A percentile compares a stretch with the other conserved stretches of the same genome.
phyloP scores from a whole-genome alignment of 345 rosid species.

The Brassica incana region DNA sequence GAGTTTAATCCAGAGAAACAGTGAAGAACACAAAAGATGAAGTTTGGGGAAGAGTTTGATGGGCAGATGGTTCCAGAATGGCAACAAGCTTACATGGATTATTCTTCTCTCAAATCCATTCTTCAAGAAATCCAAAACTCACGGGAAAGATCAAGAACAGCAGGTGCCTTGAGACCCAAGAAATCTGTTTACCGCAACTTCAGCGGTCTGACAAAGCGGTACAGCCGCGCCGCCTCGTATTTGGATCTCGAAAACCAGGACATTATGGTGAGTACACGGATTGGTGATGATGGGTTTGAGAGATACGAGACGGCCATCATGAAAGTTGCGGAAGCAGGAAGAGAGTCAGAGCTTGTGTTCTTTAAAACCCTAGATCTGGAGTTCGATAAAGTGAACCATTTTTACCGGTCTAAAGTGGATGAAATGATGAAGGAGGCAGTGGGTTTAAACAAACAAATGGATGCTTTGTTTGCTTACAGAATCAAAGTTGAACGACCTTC shows the following conservation, averaged over 20 bases:
- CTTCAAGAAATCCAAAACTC: slow-evolving; percentile 46
- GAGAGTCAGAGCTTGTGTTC: slow-evolving; percentile 45
- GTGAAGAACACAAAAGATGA: slow-evolving; percentile 44
- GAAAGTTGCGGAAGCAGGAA: slow-evolving; percentile 40
- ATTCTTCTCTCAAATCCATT: slow-evolving; percentile 40
- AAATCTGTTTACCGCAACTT: slow-evolving; percentile 35
- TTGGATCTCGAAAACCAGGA: slow-evolving; percentile 24
- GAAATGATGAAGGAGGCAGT: slow-evolving; percentile 39
- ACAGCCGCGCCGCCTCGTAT: slow-evolving; percentile 24
- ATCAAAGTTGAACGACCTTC: slow-evolving; percentile 58
- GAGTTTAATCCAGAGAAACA: background rate
- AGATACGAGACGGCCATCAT: slow-evolving; percentile 36
- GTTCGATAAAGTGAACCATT: slow-evolving; percentile 42
- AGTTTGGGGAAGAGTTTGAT: slow-evolving; percentile 67
- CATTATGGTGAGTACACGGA: slow-evolving; percentile 30
- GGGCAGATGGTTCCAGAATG: slow-evolving; percentile 79
- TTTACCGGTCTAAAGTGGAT: slow-evolving; percentile 38
- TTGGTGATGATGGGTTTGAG: slow-evolving; percentile 38
- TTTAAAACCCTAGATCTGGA: slow-evolving; percentile 49
- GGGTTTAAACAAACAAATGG: slow-evolving; percentile 41
- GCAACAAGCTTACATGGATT: slow-evolving; percentile 69
- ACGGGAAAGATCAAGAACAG: slow-evolving; percentile 28
- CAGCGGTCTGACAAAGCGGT: slow-evolving; percentile 42
- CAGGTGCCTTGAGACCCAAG: slow-evolving; percentile 35
- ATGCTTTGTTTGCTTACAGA: slow-evolving; percentile 60